Base-by-base conservation (phyloP, 2,329 filamentous ascomycete genomes). In the Dothideomycetidae sp. region DNA sequence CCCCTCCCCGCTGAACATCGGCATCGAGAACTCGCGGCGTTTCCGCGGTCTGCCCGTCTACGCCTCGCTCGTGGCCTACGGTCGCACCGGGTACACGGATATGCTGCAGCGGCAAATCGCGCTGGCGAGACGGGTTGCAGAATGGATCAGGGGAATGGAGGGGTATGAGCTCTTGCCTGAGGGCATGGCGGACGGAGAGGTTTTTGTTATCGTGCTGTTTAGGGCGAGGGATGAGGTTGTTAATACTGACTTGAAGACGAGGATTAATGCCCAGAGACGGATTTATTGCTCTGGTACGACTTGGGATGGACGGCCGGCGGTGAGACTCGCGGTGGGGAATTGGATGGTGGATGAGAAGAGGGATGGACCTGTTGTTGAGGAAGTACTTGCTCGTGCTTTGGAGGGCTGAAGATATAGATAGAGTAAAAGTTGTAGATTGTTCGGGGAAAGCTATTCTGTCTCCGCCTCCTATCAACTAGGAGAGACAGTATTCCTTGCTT, bases 31-130 rank as follows among this genome's bases (percentile, higher is more conserved):
- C 58, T 93, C 85, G 2, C 75, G 86, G 28, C 78, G 86, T 4
- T 93, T 94, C 63, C 74, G 88, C 37, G 86, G 86, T 0, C 64
- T 94, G n/a, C 86, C 88, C 0, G 80, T 84, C 5, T 94, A 94
- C 52, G 77, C 83, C 9, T 80, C 78, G 0, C 67, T 94, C 2
- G 55, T 78, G 13, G 78, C 79, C 32, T 79, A 90, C 49, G 88
- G 88, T 1, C 65, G 66, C 2, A 54, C 66, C 0, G 85, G 84
- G 0, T 73, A 92, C 46, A 63, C 66, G 1, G 62, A 67, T 1
- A 78, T 93, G 61, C 62, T 93, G 3, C 66, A 71, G 43, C 69
- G 73, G 16, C 85, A 93, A 62, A 75, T 85, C 16, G 58, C 63
- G 3, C 67, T 93, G 4, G 75, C 84, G 0, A 69, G 84, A 14